phyloP scores from a whole-genome alignment of 371 early-diverging fungal genomes.

The Sporodiniella umbellata region DNA sequence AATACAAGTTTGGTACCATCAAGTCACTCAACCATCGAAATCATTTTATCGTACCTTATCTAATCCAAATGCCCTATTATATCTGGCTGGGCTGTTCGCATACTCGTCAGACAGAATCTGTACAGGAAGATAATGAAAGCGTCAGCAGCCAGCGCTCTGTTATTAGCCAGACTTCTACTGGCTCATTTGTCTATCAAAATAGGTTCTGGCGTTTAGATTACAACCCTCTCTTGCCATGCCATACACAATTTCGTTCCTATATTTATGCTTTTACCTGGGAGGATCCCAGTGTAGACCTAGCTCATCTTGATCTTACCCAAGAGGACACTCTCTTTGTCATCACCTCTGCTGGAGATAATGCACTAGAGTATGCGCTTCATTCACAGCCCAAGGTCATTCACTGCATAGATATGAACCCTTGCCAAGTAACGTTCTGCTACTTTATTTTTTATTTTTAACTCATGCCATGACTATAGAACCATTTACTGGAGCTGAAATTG shows the following conservation, averaged over 20 bases:
- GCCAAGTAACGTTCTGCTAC: constrained; percentile 50
- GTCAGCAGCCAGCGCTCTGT: constrained; percentile 32
- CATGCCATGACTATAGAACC: constrained; percentile 54
- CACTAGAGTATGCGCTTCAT: constrained; percentile 75
- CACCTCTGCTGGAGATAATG: constrained; percentile 85
- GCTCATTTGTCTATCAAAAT: constrained; percentile 23
- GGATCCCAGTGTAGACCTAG: constrained; percentile 76
- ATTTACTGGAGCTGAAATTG: constrained; percentile 80
- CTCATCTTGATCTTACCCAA: constrained; percentile 60
- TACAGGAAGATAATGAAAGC: constrained; percentile 33
- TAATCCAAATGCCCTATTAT: constrained; percentile 84
- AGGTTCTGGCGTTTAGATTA: constrained; percentile 69
- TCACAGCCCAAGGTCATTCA: constrained; percentile 71
- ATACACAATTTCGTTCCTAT: constrained; percentile 77
- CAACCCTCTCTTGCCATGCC: constrained; percentile 58
- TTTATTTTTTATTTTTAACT: too few species aligned
- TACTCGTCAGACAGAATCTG: constrained; percentile 33
- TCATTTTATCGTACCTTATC: constrained; percentile 67
- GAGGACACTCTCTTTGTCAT: constrained; percentile 80
- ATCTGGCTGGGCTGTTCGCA: constrained; percentile 70
- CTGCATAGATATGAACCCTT: constrained; percentile 87
- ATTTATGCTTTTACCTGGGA: constrained; percentile 91
- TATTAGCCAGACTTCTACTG: background rate
- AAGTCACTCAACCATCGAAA: constrained; percentile 74
- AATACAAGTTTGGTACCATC: constrained; percentile 77